phyloP scores from a whole-genome alignment of 352 stramenopile genomes.

The Phytophthora palmivora region DNA sequence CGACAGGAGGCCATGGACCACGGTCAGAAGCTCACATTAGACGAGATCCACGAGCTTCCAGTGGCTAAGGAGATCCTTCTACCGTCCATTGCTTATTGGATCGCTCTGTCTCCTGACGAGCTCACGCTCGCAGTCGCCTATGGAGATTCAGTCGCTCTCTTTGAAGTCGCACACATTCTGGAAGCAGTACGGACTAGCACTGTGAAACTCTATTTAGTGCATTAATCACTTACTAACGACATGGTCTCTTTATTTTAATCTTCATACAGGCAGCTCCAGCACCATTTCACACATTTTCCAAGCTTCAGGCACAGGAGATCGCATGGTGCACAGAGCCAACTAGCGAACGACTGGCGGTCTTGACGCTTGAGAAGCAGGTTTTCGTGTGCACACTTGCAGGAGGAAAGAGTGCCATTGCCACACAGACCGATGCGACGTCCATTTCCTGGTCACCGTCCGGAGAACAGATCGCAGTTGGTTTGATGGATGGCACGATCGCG shows the following conservation, averaged over 20 bases:
- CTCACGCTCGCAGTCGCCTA: conserved; percentile 60
- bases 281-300: conserved; percentile 48
- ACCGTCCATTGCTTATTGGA: conserved; percentile 47
- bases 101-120: conserved; percentile 66
- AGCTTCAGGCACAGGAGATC: conserved; percentile 55
- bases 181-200: conserved; percentile 43
- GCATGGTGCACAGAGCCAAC: conserved; percentile 46
- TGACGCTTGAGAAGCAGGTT: conserved; percentile 51
- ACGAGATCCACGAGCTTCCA: conserved; percentile 52
- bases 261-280: conserved; percentile 30
- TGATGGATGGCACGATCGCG: conserved; percentile 39
- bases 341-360: conserved; percentile 40
- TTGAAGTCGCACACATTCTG: conserved; percentile 62
- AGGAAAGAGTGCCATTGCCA: conserved; percentile 23
- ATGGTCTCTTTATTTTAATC: conserved; percentile 7
- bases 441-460: conserved; percentile 61
- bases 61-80: conserved; percentile 46
- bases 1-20: conserved; percentile 63
- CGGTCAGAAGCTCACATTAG: conserved; percentile 54
- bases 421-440: conserved; percentile 32
- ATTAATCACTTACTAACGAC: background rate
- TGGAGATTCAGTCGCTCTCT: conserved; percentile 52
- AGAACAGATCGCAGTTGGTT: conserved; percentile 54
- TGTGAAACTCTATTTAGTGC: conserved; percentile 3
- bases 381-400: conserved; percentile 51